phyloP scores from a whole-genome alignment of 2,329 filamentous ascomycete genomes.

The Apiospora sp. region DNA sequence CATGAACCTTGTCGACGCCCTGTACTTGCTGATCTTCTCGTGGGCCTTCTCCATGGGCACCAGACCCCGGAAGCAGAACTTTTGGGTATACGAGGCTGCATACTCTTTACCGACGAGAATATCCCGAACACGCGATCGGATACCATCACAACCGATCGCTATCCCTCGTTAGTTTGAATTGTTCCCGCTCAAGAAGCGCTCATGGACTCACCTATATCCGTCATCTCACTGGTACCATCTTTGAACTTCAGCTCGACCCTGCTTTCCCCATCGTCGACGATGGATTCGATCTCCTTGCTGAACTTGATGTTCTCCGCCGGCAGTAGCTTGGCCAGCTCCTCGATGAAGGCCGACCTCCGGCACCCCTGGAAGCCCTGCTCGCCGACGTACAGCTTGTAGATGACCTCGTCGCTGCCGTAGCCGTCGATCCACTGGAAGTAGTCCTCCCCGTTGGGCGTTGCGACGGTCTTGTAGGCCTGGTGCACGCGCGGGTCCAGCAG shows the following conservation, averaged over 20 bases:
- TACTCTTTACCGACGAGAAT: conserved; percentile 58
- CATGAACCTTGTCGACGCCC: conserved; percentile 60
- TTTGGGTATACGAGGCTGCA: conserved; percentile 60
- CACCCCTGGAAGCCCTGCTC: conserved; percentile 52
- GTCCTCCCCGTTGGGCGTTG: conserved; percentile 49
- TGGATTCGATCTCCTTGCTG: conserved; percentile 43
- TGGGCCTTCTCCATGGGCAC: conserved; percentile 65
- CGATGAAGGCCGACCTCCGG: conserved; percentile 49
- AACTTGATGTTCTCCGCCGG: conserved; percentile 41
- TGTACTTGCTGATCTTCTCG: conserved; percentile 55
- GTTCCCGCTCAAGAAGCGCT: no score
- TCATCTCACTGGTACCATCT: conserved; percentile 41
- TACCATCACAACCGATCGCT: conserved; percentile 70
- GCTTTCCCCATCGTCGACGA: conserved; percentile 39
- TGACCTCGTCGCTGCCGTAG: conserved; percentile 37
- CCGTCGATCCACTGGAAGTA: conserved; percentile 55
- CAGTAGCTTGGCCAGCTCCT: conserved; percentile 47
- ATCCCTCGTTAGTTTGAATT: conserved; percentile 18
- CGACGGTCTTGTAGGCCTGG: conserved; percentile 44
- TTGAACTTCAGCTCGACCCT: conserved; percentile 40
- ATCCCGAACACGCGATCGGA: conserved; percentile 63
- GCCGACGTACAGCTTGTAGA: conserved; percentile 48
- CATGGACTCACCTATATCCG: conserved; percentile 42
- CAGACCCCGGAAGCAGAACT: conserved; percentile 69
- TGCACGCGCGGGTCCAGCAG: conserved; percentile 47